phyloP scores from a whole-genome alignment of 75 land plant species.

The Pinus tabuliformis region DNA sequence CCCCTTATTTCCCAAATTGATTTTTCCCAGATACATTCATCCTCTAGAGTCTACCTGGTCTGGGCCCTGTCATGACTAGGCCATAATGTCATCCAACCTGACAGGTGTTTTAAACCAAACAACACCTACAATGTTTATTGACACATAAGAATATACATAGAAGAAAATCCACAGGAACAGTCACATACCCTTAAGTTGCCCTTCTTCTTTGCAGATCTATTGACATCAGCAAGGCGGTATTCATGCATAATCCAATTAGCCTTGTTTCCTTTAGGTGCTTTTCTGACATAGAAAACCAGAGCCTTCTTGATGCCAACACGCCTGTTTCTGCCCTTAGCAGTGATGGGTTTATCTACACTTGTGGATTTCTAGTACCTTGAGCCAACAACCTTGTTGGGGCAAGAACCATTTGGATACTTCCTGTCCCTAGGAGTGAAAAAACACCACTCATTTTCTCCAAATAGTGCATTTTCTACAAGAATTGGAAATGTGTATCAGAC shows the following conservation, averaged over 20 bases:
- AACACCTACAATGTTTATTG: not conserved
- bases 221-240: conserved; percentile 15
- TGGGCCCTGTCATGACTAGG: not conserved
- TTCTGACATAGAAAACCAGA: conserved; percentile 13
- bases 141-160: not conserved
- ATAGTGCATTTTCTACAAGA: conserved; percentile 1
- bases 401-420: conserved; percentile 19
- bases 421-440: conserved; percentile 12
- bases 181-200: conserved; percentile 6
- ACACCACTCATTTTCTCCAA: conserved; percentile 19
- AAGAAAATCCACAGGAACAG: not conserved
- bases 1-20: too few species aligned
- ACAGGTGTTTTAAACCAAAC: not conserved
- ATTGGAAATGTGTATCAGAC: not conserved
- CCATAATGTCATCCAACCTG: not conserved
- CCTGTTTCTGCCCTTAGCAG: not conserved
- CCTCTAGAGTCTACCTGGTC: too few species aligned
- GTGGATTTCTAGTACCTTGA: conserved; percentile 24
- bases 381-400: conserved; percentile 13
- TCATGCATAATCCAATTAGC: conserved; percentile 23
- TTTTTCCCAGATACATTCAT: too few species aligned
- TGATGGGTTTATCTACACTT: conserved; percentile 14
- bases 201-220: conserved; percentile 10
- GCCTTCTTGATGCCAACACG: conserved; percentile 21
- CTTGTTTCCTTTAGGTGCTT: conserved; percentile 24